Evolutionary conservation across 2,329 filamentous ascomycete genomes (phyloP), one percentile per base, ranked within the genome.

Genomic region (Fusarium incarnatum): DNA sequence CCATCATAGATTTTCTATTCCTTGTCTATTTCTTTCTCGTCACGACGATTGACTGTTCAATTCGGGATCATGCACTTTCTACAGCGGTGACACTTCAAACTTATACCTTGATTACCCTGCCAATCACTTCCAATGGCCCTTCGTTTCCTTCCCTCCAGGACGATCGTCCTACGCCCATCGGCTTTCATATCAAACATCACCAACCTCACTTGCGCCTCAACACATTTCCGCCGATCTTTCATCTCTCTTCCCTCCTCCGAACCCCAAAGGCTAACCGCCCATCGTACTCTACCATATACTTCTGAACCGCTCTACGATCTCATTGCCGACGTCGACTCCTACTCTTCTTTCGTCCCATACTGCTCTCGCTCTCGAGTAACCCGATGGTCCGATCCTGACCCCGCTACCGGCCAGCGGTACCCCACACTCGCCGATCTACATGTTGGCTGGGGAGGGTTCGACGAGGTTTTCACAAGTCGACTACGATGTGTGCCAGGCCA

Each of bases 341-440:
- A 99, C 87, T 84, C 87, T 40, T 79, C 84, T 71, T 99, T 98
- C 85, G 88, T 99, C n/a, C 96, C 96, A 13, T 98, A 97, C 86
- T 97, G 95, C 82, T 87, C 88, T 45, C 85, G 84, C 47, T 94
- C 92, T 40, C 87, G 85, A 65, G 94, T 98, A 42, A 97, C 94
- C 3, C 84, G 86, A 62, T 94, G 91, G 87, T 91, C 92, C 9
- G 56, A 78, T 15, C 83, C 88, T 11, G 84, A 88, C 75, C 65
- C 81, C 27, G 75, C 81, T 3, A 77, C 81, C 3, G 81, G 81
- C 28, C 84, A 83, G 44, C 81, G 80, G 45, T 92, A 88, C 85
- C 96, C 96, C 0, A 86, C 89, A 28, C 87, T 91, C 68, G 96
- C 93, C 16, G 90, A 92, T 76, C 84, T 99, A 15, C 91, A 91